Percentiles rank a stretch among this genome's conserved stretches.
phyloP scores from a whole-genome alignment of 441 rosid genomes.

The Aleurites moluccanus region DNA sequence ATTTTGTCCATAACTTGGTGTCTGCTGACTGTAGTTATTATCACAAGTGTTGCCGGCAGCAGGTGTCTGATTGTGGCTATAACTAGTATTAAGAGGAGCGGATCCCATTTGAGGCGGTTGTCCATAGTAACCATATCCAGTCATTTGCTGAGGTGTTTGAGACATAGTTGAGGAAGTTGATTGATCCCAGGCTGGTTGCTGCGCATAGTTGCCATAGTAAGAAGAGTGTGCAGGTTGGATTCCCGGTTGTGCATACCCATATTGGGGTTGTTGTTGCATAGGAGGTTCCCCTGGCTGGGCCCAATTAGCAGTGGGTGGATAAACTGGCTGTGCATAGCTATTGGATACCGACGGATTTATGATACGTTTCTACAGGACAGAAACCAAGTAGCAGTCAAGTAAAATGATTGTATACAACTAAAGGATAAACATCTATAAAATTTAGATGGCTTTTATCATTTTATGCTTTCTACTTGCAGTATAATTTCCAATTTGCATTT shows the following conservation, averaged over 20 bases:
- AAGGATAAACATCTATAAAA: background rate
- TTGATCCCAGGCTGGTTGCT: slow-evolving; percentile 22
- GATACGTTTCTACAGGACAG: slow-evolving; percentile 24
- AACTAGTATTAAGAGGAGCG: slow-evolving; percentile 22
- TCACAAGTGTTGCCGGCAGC: slow-evolving; percentile 16
- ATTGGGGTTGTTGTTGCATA: slow-evolving; percentile 24
- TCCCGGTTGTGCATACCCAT: slow-evolving; percentile 29
- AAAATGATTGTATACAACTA: background rate
- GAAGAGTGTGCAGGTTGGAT: slow-evolving; percentile 20
- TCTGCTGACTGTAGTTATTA: slow-evolving; percentile 19
- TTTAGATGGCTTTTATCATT: background rate
- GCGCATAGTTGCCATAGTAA: slow-evolving; percentile 22
- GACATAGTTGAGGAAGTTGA: slow-evolving; percentile 19
- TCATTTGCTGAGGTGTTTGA: slow-evolving; percentile 21
- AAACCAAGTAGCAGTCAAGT: background rate
- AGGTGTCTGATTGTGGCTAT: slow-evolving; percentile 17
- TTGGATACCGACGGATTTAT: slow-evolving; percentile 17
- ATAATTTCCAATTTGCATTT: background rate
- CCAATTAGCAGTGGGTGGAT: slow-evolving; percentile 21
- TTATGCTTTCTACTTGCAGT: background rate
- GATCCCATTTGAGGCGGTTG: slow-evolving; percentile 29
- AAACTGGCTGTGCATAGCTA: slow-evolving; percentile 19
- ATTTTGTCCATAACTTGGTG: slow-evolving; percentile 22
- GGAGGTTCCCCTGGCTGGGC: slow-evolving; percentile 23
- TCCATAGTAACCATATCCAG: slow-evolving; percentile 33